Percentiles rank a stretch among this genome's conserved stretches.
phyloP scores from a whole-genome alignment of 116 monocot genomes.

The Thalassia testudinum region DNA sequence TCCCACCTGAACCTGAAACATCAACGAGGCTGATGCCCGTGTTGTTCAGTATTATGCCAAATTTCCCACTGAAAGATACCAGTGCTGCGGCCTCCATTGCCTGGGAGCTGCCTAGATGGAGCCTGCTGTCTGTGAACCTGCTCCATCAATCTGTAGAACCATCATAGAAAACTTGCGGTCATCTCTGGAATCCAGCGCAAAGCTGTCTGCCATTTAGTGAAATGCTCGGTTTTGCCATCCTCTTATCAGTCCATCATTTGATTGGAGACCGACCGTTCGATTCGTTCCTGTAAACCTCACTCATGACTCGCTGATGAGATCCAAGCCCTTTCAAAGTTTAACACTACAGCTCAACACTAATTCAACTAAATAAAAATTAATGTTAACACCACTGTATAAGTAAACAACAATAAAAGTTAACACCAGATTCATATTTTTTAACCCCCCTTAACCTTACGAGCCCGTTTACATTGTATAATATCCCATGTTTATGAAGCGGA shows the following conservation, averaged over 20 bases:
- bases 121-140: conserved; percentile 18
- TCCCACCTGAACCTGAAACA: conserved; percentile 7
- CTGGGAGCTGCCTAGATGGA: conserved; percentile 22
- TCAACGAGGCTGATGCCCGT: conserved; percentile 32
- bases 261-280: conserved; percentile 19
- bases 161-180: conserved; percentile 29
- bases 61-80: conserved; percentile 21
- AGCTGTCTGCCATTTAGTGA: conserved; percentile 23
- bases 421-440: no score
- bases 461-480: no score
- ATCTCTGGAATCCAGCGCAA: conserved; percentile 29
- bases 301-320: conserved; percentile 26
- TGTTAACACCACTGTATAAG: no score
- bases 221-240: conserved; percentile 32
- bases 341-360: no score
- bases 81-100: conserved; percentile 32
- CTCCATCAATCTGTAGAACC: conserved; percentile 25
- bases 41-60: conserved; percentile 32
- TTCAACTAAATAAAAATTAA: no score
- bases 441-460: no score
- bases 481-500: no score
- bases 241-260: conserved; percentile 17
- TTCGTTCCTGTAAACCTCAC: conserved; percentile 20
- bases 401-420: no score
- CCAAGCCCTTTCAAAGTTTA: conserved; percentile 24